Percentiles rank a stretch among this genome's conserved stretches.
phyloP scores from a whole-genome alignment of 805 yeast species.

The Saturnispora mendoncae region DNA sequence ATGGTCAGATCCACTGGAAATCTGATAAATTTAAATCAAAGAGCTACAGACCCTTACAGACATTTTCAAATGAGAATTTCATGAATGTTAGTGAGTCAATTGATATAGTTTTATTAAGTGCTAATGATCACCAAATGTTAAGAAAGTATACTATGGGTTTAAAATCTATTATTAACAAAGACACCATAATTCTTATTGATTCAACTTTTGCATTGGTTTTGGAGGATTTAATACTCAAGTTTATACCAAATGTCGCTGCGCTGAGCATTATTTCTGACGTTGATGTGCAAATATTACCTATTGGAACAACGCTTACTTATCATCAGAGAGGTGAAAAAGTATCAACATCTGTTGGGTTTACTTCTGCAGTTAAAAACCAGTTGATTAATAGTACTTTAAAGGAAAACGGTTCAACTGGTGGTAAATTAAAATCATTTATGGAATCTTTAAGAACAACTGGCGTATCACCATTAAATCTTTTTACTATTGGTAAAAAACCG shows the following conservation, averaged over 20 bases:
- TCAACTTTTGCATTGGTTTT: conserved; percentile 19
- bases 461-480: conserved; percentile 20
- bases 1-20: conserved; percentile 10
- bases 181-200: conserved; percentile 24
- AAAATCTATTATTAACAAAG: conserved; percentile 8
- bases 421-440: conserved; percentile 14
- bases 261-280: conserved; percentile 24
- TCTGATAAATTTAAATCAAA: conserved; percentile 7
- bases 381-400: conserved; percentile 11
- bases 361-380: conserved; percentile 6
- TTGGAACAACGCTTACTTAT: conserved; percentile 11
- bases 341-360: conserved; percentile 22
- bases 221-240: conserved; percentile 14
- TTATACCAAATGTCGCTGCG: conserved; percentile 12
- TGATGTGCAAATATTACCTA: conserved; percentile 16
- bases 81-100: background rate
- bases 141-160: conserved; percentile 8
- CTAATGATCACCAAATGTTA: conserved; percentile 11
- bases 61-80: background rate
- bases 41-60: conserved; percentile 5
- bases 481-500: conserved; percentile 23
- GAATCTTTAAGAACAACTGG: conserved; percentile 20
- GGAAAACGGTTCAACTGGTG: conserved; percentile 18
- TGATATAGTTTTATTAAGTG: conserved; percentile 21
- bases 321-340: conserved; percentile 19